Percentiles rank a stretch among this genome's conserved stretches.
phyloP scores from a whole-genome alignment of 805 yeast genomes.

The Saccharomycopsis fibuligera region DNA sequence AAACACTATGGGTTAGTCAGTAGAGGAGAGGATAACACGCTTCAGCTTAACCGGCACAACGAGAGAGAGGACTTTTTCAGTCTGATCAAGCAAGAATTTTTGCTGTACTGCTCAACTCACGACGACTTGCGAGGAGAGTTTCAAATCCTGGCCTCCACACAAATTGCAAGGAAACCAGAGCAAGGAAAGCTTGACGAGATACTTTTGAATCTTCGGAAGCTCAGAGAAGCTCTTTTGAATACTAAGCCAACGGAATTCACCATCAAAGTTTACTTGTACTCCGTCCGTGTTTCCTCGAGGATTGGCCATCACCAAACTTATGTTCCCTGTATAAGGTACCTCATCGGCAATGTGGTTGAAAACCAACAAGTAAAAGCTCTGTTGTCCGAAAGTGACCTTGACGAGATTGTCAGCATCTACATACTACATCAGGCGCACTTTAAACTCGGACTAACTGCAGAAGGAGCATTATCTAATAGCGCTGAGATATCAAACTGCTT shows the following conservation, averaged over 20 bases:
- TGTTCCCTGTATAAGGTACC: conserved; percentile 43
- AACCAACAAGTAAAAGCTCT: conserved; percentile 1
- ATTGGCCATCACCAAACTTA: conserved; percentile 52
- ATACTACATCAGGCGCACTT: conserved; percentile 37
- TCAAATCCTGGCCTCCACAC: background rate
- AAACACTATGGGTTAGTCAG: conserved; percentile 18
- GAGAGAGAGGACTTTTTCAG: conserved; percentile 17
- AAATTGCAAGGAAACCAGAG: background rate
- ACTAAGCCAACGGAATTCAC: conserved; percentile 36
- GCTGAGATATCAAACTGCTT: conserved; percentile 7
- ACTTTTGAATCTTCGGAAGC: conserved; percentile 40
- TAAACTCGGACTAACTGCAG: conserved; percentile 22
- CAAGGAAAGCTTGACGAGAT: conserved; percentile 25
- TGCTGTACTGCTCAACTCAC: conserved; percentile 6
- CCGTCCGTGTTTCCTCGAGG: conserved; percentile 41
- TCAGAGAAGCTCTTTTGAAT: conserved; percentile 49
- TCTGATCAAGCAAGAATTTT: conserved; percentile 10
- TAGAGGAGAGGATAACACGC: conserved; percentile 16
- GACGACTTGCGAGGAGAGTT: conserved; percentile 5
- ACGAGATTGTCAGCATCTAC: conserved; percentile 37
- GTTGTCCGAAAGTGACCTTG: conserved; percentile 27
- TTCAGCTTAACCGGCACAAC: conserved; percentile 11
- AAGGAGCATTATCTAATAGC: conserved; percentile 18
- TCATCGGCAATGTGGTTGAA: conserved; percentile 25
- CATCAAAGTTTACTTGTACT: conserved; percentile 41